Percentiles rank a stretch among this genome's conserved stretches.
Evolutionary conservation across 1,284 basidiomycete species (phyloP).

Genomic region (Ceratobasidium sp.): DNA sequence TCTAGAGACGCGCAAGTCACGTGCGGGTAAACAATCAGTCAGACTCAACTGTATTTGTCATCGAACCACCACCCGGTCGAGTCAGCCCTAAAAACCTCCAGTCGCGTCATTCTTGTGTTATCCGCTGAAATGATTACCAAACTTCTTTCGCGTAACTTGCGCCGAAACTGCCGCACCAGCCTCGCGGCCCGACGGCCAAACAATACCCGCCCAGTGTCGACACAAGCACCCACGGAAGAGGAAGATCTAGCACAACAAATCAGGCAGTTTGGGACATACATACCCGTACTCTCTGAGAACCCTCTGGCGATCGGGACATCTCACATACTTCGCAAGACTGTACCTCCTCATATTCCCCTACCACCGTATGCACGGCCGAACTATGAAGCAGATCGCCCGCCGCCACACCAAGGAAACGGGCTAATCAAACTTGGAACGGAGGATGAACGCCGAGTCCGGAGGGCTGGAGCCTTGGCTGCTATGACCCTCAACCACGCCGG

Average conservation of each 20-base stretch:
- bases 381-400: slow-evolving; percentile 49
- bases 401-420: slow-evolving; percentile 51
- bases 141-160: slow-evolving; percentile 1
- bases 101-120: slow-evolving; percentile 10
- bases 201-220: slow-evolving; percentile 6
- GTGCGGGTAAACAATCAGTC: slow-evolving; percentile 39
- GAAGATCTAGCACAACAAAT: slow-evolving; percentile 11
- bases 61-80: slow-evolving; percentile 25
- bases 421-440: slow-evolving; percentile 63
- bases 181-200: background rate
- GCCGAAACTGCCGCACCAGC: background rate
- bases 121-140: slow-evolving; percentile 1
- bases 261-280: slow-evolving; percentile 42
- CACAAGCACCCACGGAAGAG: background rate
- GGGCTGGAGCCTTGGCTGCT: slow-evolving; percentile 67
- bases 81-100: background rate
- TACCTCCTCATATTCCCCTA: slow-evolving; percentile 65
- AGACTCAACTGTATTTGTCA: slow-evolving; percentile 1
- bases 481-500: slow-evolving; percentile 66
- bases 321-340: slow-evolving; percentile 64
- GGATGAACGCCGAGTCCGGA: slow-evolving; percentile 64
- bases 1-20: slow-evolving; percentile 26
- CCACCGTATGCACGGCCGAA: slow-evolving; percentile 66
- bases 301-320: slow-evolving; percentile 57
- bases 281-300: slow-evolving; percentile 43